A percentile compares a stretch with the other conserved stretches of the same genome.
Evolutionary conservation across 768 basidiomycete species (phyloP).

Genomic region (Pleurotus cornucopiae): DNA sequence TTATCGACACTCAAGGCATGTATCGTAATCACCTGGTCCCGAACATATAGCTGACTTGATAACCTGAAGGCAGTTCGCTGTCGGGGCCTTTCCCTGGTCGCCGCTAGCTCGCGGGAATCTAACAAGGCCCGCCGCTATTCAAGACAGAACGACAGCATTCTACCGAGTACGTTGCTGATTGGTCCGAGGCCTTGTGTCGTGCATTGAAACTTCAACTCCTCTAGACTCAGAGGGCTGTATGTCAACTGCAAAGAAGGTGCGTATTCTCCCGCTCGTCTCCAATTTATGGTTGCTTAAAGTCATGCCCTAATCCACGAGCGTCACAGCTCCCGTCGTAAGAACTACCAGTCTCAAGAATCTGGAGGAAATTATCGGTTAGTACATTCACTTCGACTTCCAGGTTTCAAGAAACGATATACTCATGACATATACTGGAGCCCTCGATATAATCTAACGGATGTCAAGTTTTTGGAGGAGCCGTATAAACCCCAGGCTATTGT

Average conservation of each 20-base stretch:
- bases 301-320: slow-evolving; percentile 14
- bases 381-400: too few species aligned
- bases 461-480: slow-evolving; percentile 46
- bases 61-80: slow-evolving; percentile 22
- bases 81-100: slow-evolving; percentile 35
- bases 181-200: too few species aligned
- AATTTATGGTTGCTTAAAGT: too few species aligned
- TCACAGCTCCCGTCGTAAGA: slow-evolving; percentile 48
- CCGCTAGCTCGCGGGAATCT: slow-evolving; percentile 31
- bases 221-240: slow-evolving; percentile 16
- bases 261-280: not conserved
- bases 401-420: not conserved
- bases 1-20: slow-evolving; percentile 36
- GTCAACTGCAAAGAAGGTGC: slow-evolving; percentile 29
- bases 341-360: slow-evolving; percentile 40
- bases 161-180: too few species aligned
- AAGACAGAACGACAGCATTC: too few species aligned
- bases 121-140: slow-evolving; percentile 5
- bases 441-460: slow-evolving; percentile 42
- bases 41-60: too few species aligned
- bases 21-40: too few species aligned
- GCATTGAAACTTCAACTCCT: too few species aligned
- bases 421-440: slow-evolving; percentile 22
- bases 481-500: slow-evolving; percentile 42
- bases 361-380: slow-evolving; percentile 38